Base-by-base conservation (phyloP, 2,329 filamentous ascomycete genomes). In the Grosmannia serpens region DNA sequence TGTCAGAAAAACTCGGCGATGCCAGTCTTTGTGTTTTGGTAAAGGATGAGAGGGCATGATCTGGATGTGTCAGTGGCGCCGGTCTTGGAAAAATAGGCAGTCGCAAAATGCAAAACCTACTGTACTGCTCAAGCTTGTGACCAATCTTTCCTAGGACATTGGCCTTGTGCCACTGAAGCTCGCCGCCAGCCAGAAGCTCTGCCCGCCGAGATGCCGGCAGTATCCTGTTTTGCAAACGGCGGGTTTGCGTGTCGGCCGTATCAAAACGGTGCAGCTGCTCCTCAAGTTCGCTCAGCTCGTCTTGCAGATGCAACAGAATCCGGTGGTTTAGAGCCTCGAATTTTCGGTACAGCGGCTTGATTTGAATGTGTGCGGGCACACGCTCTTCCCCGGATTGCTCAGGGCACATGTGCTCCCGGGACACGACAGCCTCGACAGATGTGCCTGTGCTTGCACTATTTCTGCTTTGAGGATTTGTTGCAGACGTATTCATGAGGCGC, bases 241-340 rank as follows among this genome's bases (percentile, higher is more conserved):
- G 69, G 10, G 69, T 72, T 61, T 78, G 74, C 0, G 80, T 80
- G 64, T 84, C 81, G 1, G 73, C 71, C 24, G 72, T 73, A 66
- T 96, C 91, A 1, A 94, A 71, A 0, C 77, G 75, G 22, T 82
- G 80, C 1, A 96, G 78, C 59, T 91, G 84, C 65, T 90, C 85
- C 70, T 96, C 91, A 44, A 95, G 75, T 65, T 92, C 87, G 33
- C 79, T 77, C 22, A 96, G 82, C 69, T 95, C 89, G 67, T 95
- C 90, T 70, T 96, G 91, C 20, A 95, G 77, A 62, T 94, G 85
- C 0, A 96, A 76, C 3, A 96, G 74, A 3, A 95, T 74, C 3
- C 91, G 85, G 68, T 95, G 90, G 65, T 94, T 91, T 22, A 96
- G 74, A 13, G 83, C 79, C 68, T 89, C 86, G 66, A 96, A 96